Base-by-base conservation (phyloP, 441 rosid species). In the Populus trichocarpa region DNA sequence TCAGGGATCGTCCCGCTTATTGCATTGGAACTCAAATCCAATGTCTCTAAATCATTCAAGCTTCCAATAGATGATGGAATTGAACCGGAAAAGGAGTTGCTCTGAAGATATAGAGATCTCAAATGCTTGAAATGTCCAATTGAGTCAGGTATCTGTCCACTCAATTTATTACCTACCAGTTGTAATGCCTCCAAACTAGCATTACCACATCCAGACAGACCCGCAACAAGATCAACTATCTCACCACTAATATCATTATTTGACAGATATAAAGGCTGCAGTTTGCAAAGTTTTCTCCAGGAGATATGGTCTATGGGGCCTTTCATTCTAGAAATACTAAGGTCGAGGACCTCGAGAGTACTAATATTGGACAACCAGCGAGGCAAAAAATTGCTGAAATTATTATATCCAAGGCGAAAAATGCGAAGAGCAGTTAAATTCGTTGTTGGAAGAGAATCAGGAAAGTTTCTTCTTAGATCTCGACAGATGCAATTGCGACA, bases 161-260 rank as follows among this genome's bases (percentile, higher is more conserved):
- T 73, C 20, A 87, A 73, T 35, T 69, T 69, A 77, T 82, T 87
- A 76, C 76, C 71, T 30, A 80, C 78, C 28, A 85, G 42, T 72
- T 85, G 84, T 2, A 85, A 76, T 42, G 16, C 81, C 46, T 82
- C 86, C 72, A 87, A 38, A 71, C 79, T 81, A 46, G 72, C 77
- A 73, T 36, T 84, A 66, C 75, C 75, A 75, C 81, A 81, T 65
- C 38, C 64, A 13, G 83, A 78, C 32, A 79, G 78, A 70, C 75
- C 79, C 68, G 80, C 84, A 10, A 87, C 40, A 69, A 87, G 77
- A 25, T 75, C 85, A 75, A 42, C 26, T 64, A 78, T 46, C 69
- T 75, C 80, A 35, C 86, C 84, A 0, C 71, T 81, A 40, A 77
- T 5, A 2, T 18, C 68, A 63, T 77, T 77, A 71, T 53, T 32